Base-by-base conservation (phyloP, 805 yeast species). In the Torulaspora delbrueckii region DNA sequence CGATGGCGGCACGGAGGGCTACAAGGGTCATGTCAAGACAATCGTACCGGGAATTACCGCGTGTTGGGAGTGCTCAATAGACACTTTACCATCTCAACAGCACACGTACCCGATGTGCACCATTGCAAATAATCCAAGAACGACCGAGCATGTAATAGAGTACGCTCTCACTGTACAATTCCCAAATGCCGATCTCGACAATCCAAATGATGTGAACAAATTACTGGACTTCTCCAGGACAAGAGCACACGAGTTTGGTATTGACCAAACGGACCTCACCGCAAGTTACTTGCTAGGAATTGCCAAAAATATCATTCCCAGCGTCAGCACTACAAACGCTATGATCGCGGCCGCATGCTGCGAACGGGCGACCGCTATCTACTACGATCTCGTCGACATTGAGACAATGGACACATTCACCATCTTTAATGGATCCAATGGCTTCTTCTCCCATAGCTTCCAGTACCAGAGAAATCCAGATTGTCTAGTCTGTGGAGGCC, bases 1-100 rank as follows among this genome's bases (percentile, higher is more conserved):
- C 12, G 99, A 91, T 62, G 97, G 97, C 3, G 99, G 97, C 2
- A 85, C 96, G 0, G 98, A 91, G 60, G 97, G 97, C 0, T 84
- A 91, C 59, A 77, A 85, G 53, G 99, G 99, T 2, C 96, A 91
- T 58, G 77, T 89, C 10, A 81, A 96, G 57, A 84, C 88, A 10
- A 88, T 91, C 31, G 66, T 89, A 13, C 98, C 99, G 1, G 80
- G 87, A 0, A 65, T 88, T 25, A 79, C 91, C 0, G 84, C 96
- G 0, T 91, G 99, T 66, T 91, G 87, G 69, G 98, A 91, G 62
- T 91, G 99, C 59, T 85, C 96, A 4, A 69, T 86, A 43, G 85
- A 82, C 47, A 75, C 95, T 63, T 70, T 89, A 34, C 78, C 86
- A 8, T 70, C 74, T 3, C 63, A 69, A 22, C 48, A 46, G 30